Percentiles rank a stretch among this genome's conserved stretches.
Evolutionary conservation across 768 basidiomycete species (phyloP).

Genomic region (Goffeauzyma gilvescens): DNA sequence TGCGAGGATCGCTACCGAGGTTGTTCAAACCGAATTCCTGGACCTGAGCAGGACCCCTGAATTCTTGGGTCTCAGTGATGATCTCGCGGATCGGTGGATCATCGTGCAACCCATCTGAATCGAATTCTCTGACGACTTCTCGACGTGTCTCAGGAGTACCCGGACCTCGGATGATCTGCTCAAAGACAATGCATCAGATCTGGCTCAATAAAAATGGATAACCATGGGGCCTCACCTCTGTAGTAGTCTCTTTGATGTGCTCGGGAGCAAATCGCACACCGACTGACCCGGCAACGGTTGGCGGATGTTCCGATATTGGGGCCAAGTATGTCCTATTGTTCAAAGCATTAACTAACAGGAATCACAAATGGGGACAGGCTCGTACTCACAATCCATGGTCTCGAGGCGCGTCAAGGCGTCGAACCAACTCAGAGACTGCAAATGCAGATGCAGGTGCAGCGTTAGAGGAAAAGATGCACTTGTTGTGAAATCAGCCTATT

Average conservation of each 20-base stretch:
- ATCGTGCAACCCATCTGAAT: too few relatives aligned
- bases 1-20: too few relatives aligned
- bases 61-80: too few relatives aligned
- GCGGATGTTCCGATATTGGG: not conserved
- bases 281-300: not conserved
- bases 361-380: not conserved
- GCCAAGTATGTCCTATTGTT: not conserved
- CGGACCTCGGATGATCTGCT: conserved; percentile 6
- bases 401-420: conserved; percentile 6
- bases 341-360: too few relatives aligned
- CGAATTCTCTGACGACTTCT: conserved; percentile 5
- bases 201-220: not conserved
- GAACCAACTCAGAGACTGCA: conserved; percentile 24
- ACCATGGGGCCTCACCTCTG: conserved; percentile 1
- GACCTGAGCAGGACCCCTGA: too few relatives aligned
- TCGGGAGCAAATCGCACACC: conserved; percentile 9
- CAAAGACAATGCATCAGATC: not conserved
- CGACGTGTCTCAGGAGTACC: conserved; percentile 1
- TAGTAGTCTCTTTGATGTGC: conserved; percentile 9
- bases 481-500: too few relatives aligned
- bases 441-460: conserved; percentile 5
- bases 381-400: not conserved
- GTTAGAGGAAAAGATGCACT: too few relatives aligned
- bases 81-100: too few relatives aligned
- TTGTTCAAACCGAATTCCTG: too few relatives aligned